Evolutionary conservation across 495 filamentous ascomycete genomes (phyloP).

Genomic region (Chaetomidium leptoderma): DNA sequence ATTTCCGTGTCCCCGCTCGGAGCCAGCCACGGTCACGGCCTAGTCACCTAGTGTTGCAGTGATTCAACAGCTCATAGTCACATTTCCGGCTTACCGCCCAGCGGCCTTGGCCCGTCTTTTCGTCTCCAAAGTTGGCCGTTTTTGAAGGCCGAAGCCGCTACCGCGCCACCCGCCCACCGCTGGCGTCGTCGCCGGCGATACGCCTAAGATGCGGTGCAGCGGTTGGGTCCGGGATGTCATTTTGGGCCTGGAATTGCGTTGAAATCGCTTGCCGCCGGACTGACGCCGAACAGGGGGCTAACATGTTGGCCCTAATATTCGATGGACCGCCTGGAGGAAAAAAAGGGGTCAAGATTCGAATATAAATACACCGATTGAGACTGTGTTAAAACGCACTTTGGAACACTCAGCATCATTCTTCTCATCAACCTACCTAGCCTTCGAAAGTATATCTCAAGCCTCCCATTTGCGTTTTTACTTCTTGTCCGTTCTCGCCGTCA

Average conservation of each 20-base stretch:
- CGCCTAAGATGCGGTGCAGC: not conserved
- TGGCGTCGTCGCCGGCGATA: too few relatives aligned
- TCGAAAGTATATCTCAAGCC: not conserved
- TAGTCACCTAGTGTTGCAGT: too few relatives aligned
- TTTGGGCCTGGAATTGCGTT: not conserved
- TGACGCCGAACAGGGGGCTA: not conserved
- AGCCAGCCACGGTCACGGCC: too few relatives aligned
- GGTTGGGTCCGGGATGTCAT: not conserved
- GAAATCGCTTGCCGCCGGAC: not conserved
- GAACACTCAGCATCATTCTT: not conserved
- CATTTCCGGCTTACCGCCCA: too few relatives aligned
- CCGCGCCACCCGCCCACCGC: too few relatives aligned
- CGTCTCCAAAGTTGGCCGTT: too few relatives aligned
- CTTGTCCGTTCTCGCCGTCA: not conserved
- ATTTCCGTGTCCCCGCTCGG: too few relatives aligned
- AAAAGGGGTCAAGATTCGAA: not conserved
- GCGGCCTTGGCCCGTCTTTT: too few relatives aligned
- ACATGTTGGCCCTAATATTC: not conserved
- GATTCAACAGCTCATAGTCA: too few relatives aligned
- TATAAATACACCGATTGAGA: not conserved
- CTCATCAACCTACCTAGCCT: not conserved
- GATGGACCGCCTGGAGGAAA: not conserved
- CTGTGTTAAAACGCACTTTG: not conserved
- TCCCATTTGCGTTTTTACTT: not conserved
- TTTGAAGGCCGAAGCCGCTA: too few relatives aligned